Percentiles rank a stretch among this genome's conserved stretches.
Conservation (phyloP, 2,329 filamentous ascomycete genomes). For the Peltaster fructicola region DNA sequence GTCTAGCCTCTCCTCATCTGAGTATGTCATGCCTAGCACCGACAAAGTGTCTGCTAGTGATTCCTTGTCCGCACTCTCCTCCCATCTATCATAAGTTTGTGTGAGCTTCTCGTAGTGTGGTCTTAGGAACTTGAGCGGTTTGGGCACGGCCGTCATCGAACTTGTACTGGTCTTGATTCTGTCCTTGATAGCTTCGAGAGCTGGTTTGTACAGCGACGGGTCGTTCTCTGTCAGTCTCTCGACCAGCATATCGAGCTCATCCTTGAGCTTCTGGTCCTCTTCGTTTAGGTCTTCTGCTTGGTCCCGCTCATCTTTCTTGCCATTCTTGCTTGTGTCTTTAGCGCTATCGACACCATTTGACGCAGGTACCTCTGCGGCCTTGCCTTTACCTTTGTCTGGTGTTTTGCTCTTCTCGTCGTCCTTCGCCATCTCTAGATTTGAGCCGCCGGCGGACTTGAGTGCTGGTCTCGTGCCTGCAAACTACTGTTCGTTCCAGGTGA, state of each 20-base stretch:
- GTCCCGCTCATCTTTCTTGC: slow-evolving; percentile 61
- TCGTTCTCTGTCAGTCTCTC: slow-evolving; percentile 86
- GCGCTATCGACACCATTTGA: slow-evolving; percentile 34
- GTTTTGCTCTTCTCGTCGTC: slow-evolving; percentile 73
- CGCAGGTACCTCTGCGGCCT: slow-evolving; percentile 52
- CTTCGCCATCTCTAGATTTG: too few species aligned
- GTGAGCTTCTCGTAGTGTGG: slow-evolving; percentile 87
- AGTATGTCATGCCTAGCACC: slow-evolving; percentile 97
- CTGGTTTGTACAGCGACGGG: slow-evolving; percentile 71
- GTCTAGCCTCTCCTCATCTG: slow-evolving; percentile 74
- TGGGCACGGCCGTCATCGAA: slow-evolving; percentile 97
- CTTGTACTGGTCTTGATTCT: slow-evolving; percentile 98
- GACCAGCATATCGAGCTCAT: slow-evolving; percentile 92
- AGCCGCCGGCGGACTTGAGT: too few species aligned
- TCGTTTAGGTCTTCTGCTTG: slow-evolving; percentile 79
- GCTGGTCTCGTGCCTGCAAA: too few species aligned
- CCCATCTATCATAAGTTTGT: slow-evolving; percentile 80
- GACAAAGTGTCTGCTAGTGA: slow-evolving; percentile 88
- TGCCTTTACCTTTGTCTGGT: slow-evolving; percentile 87
- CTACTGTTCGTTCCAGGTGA: too few species aligned
- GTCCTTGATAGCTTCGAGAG: slow-evolving; percentile 90
- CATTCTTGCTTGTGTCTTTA: slow-evolving; percentile 39
- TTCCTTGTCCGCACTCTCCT: slow-evolving; percentile 66
- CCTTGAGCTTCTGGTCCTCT: slow-evolving; percentile 96
- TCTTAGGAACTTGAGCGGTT: slow-evolving; percentile 92